Base-by-base conservation (phyloP, 202 grass and related monocot species). In the Panicum hallii region DNA sequence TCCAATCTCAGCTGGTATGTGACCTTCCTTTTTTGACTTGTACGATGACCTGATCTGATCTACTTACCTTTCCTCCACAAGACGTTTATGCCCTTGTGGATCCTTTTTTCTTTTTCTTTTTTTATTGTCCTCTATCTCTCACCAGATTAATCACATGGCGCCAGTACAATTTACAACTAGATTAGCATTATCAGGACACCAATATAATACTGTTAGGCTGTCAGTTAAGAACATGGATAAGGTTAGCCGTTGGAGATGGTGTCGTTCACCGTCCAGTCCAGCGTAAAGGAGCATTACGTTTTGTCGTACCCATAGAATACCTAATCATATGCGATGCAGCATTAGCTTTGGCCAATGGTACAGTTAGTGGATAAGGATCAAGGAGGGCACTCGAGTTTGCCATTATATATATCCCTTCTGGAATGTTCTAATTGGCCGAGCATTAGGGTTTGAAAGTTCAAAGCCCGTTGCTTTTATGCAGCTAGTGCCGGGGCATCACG, bases 331-430 rank as follows among this genome's bases (percentile, higher is more conserved):
- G 22, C 40, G 28, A 61, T 56, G 30, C 28, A 60, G 42, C 72
- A 19, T 42, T 72, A 34, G 34, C 70, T 71, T 45, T 50, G 63
- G 71, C 13, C 53, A 45, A 36, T 78, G 66, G 49, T 90, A 74
- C 75, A 40, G 38, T 81, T 81, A 57, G 14, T 46, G 80, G 80
- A 90, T 90, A 87, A 87, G 84, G 66, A 70, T 80, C 84, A 22
- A 36, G 20, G 13, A 16, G 19, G 30, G 63, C 44, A 55, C 67
- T 65, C 64, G 7, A 16, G 47, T 48, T 80, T 70, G 63, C 54
- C 68, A 49, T 74, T 52, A 6, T 74, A 6, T 53, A 20, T 17
- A 6, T 10, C 44, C 50, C 44, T 79, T 85, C 71, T 49, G 38
- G 38, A 70, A 19, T 75, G 68, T 41, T 80, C 20, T 63, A 70